phyloP scores from a whole-genome alignment of 1,284 basidiomycete genomes.

The Cryptococcus deneoformans region DNA sequence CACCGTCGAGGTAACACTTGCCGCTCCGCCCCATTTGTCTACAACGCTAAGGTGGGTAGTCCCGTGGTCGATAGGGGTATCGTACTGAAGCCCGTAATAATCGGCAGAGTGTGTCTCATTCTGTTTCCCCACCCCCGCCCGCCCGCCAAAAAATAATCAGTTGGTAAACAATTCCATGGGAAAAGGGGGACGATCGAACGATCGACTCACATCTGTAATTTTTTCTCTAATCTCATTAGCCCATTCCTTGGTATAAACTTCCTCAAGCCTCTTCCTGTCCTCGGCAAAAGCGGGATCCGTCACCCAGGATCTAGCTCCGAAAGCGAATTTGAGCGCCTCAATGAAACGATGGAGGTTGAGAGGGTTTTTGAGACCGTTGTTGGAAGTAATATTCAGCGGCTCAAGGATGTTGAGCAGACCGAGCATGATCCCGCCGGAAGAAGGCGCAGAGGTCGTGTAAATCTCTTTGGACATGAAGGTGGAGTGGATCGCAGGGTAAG shows the following conservation, averaged over 20 bases:
- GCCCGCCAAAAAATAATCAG: neutral
- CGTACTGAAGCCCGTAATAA: conserved; percentile 82
- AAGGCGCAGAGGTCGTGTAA: conserved; percentile 76
- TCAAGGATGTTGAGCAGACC: conserved; percentile 46
- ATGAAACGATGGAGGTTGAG: conserved; percentile 50
- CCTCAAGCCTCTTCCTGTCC: conserved; percentile 54
- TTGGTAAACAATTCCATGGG: no score
- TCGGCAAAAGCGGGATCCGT: conserved; percentile 64
- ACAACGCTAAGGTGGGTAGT: conserved; percentile 84
- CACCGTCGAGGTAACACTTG: conserved; percentile 74
- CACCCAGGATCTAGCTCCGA: conserved; percentile 63
- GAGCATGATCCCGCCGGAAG: conserved; percentile 52
- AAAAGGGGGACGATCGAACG: no score
- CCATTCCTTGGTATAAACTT: conserved; percentile 70
- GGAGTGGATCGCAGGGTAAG: conserved; percentile 70
- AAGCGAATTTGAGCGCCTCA: conserved; percentile 54
- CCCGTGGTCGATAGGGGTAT: conserved; percentile 75
- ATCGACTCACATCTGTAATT: conserved; percentile 68
- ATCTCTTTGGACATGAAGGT: conserved; percentile 72
- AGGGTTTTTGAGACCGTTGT: conserved; percentile 24
- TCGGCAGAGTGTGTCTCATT: conserved; percentile 71
- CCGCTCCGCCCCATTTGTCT: conserved; percentile 80
- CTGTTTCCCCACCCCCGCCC: conserved; percentile 49
- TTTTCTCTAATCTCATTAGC: conserved; percentile 61
- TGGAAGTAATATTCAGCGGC: conserved; percentile 25